A percentile compares a stretch with the other conserved stretches of the same genome.
These are phyloP conservation scores for Nannochloropsis salina DNA, from an alignment of 108 stramenopile species.

Conservation along the genomic window DNA sequence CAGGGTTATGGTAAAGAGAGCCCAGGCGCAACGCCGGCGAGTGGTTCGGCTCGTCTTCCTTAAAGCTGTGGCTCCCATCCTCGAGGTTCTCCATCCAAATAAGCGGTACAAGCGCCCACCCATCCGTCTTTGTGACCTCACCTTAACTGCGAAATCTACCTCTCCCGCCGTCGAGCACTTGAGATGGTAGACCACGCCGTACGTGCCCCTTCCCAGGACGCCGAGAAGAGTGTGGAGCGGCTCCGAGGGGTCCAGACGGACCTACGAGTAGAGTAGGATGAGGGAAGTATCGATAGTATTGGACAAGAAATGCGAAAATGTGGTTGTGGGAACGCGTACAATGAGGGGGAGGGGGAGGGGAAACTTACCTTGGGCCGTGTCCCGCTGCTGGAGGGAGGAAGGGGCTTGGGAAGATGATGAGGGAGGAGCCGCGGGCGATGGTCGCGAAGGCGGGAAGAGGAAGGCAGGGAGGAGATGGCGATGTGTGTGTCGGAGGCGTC, in stretches of 20 bases:
- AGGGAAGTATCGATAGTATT: neutral
- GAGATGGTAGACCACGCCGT: conserved; percentile 17
- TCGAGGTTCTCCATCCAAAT: neutral
- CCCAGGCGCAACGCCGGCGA: neutral
- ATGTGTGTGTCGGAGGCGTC: neutral
- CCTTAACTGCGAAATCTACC: neutral
- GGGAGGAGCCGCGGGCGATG: neutral
- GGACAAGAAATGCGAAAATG: neutral
- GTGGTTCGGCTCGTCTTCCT: neutral
- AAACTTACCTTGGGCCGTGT: neutral
- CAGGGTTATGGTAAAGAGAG: neutral
- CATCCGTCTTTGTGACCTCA: neutral
- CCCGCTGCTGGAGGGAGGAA: neutral
- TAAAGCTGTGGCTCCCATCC: neutral
- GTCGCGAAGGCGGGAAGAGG: conserved; percentile 15
- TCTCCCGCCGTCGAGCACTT: neutral
- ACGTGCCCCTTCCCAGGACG: neutral
- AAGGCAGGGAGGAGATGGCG: neutral
- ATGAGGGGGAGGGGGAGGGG: neutral
- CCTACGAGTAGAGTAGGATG: neutral
- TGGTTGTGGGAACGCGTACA: neutral
- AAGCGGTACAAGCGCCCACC: neutral
- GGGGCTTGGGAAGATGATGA: conserved; percentile 9
- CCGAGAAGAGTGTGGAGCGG: neutral
- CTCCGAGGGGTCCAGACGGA: conserved; percentile 6